Base-by-base conservation (phyloP, 2,329 filamentous ascomycete species). In the Penicillium sp. region DNA sequence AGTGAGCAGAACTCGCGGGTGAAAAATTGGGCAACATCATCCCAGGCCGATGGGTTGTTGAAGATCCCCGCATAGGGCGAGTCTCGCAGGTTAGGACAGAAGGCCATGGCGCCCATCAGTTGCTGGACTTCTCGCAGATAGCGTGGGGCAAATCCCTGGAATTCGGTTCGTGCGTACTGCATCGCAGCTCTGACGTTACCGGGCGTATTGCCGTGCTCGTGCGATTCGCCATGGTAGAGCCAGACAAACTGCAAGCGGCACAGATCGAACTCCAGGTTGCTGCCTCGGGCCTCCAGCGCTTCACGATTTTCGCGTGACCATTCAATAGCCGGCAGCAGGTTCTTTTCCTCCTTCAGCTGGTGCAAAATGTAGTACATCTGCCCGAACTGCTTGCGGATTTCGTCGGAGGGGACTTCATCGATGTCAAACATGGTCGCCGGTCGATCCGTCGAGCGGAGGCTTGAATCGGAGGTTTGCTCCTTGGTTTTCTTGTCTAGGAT, bases 211-310 rank as follows among this genome's bases (percentile, higher is more conserved):
- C 70, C 71, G 42, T 79, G 74, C 41, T 81, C 77, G 7, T 81
- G 77, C 0, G 82, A 72, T 8, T 81, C 79, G 0, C 86, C 84
- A 55, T 86, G 82, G 70, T 95, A 95, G 1, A 96, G 79, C 81
- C 88, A 92, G 29, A 97, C 81, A 61, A 88, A 98, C 60, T 95
- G 89, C 15, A 97, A 77, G 57, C 89, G 87, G 72, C 86, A 89
- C 2, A 98, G 82, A 64, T 98, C 92, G 56, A 97, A 98, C 67
- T 97, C 92, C 2, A 98, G 81, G 60, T 95, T 95, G 63, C 89
- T 95, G 3, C 91, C 92, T 42, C 89, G 81, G 3, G 81, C 79
- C 63, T 95, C 89, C 2, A 98, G 78, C 24, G 83, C 77, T 4
- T 72, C 69, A 50, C 83, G 85, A 62, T 96, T 86, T 24, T 78